Base-by-base conservation (phyloP, 352 stramenopile genomes). In the Phytophthora palmivora region DNA sequence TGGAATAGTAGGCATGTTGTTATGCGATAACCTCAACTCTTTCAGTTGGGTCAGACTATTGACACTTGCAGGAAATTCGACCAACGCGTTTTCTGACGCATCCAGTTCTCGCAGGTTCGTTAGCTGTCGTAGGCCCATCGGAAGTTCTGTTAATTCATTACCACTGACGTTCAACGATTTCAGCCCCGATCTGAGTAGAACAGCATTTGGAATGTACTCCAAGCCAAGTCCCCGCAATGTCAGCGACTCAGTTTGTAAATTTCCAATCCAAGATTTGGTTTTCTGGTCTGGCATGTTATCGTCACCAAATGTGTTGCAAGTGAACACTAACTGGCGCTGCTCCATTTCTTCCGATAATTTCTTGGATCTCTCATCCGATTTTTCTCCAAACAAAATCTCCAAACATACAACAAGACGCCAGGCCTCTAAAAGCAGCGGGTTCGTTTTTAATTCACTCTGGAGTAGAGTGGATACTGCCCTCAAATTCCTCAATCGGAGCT, bases 341-440 rank as follows among this genome's bases (percentile, higher is more conserved):
- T 58, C 43, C 1, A 90, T 59, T 21, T 75, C 70, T 28, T 52
- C 38, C 0, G 69, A 22, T 12, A 90, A 58, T 12, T 57, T 65
- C 19, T 68, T 51, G 9, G 67, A 58, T 37, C 72, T 51, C 16
- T 48, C 39, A 33, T 64, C 14, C 14, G 46, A 39, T 1, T 32
- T 55, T n/a, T 62, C 57, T 6, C 84, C 84, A 69, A 89, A 80
- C 4, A 90, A 34, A 46, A 91, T 71, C 43, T 93, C 84, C 44
- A 91, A 47, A 7, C 46, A 66, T 14, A 84, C 7, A 28, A 82
- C 51, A 34, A 93, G 56, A 8, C 66, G 64, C 84, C 84, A 93
- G 34, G 61, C 41, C 21, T 74, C 74, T 36, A 83, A 42, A 5
- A 63, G 63, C 30, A 85, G 49, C 30, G 79, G 68, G n/a, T 84